Percentiles rank a stretch among this genome's conserved stretches.
phyloP scores from a whole-genome alignment of 148 eudicot species.

The Rhododendron griersonianum region DNA sequence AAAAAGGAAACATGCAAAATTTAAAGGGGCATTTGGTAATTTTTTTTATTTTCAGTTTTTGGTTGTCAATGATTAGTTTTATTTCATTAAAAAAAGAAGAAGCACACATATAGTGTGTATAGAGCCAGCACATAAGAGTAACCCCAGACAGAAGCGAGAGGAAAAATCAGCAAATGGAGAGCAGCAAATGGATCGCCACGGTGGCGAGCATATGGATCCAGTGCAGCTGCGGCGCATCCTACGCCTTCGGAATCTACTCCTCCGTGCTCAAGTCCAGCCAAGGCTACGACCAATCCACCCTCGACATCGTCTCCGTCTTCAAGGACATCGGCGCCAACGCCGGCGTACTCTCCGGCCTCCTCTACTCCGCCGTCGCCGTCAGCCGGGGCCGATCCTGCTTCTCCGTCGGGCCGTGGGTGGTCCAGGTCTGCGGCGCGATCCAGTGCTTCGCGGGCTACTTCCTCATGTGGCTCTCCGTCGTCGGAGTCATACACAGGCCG shows the following conservation, averaged over 20 bases:
- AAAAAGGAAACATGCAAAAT: too few relatives aligned
- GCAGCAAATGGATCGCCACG: slow-evolving; percentile 60
- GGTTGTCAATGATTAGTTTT: too few relatives aligned
- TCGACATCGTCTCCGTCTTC: slow-evolving; percentile 86
- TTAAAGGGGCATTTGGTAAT: too few relatives aligned
- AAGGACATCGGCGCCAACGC: slow-evolving; percentile 90
- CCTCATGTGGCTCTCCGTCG: slow-evolving; percentile 69
- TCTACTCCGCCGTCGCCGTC: slow-evolving; percentile 47
- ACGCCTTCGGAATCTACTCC: slow-evolving; percentile 84
- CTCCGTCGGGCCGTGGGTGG: slow-evolving; percentile 54
- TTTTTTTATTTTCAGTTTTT: too few relatives aligned
- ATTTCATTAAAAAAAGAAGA: too few relatives aligned
- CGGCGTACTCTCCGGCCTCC: slow-evolving; percentile 77
- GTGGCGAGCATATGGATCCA: slow-evolving; percentile 87
- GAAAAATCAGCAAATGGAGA: slow-evolving; percentile 8
- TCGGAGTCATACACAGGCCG: slow-evolving; percentile 44
- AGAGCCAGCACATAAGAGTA: too few relatives aligned
- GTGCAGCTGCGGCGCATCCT: slow-evolving; percentile 66
- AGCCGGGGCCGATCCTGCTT: not conserved
- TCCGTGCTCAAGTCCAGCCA: slow-evolving; percentile 66
- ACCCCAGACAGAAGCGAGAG: not conserved
- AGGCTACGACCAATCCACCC: slow-evolving; percentile 64
- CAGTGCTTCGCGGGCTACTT: slow-evolving; percentile 82
- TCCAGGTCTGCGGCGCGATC: slow-evolving; percentile 51
- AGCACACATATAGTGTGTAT: too few relatives aligned